Conservation (phyloP, 805 yeast species). For the Cyberlindnera americana region DNA sequence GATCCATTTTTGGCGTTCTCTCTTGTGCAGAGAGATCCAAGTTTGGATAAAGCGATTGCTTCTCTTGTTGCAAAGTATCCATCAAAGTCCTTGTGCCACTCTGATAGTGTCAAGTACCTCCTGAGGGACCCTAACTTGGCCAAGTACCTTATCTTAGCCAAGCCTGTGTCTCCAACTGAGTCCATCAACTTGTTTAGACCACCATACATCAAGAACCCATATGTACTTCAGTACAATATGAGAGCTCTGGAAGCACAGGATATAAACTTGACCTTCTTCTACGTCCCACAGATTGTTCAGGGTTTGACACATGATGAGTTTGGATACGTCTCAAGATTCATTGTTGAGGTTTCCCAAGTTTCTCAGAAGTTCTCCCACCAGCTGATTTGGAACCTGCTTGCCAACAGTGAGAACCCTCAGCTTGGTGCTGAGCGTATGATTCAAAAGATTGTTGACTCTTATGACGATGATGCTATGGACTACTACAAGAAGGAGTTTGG, state of each 20-base stretch:
- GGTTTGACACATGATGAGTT: conserved; percentile 73
- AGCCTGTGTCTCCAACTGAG: conserved; percentile 74
- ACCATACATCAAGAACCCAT: conserved; percentile 59
- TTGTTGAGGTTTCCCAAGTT: conserved; percentile 87
- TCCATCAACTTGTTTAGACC: conserved; percentile 83
- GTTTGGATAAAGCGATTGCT: conserved; percentile 34
- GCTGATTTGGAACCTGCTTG: conserved; percentile 96
- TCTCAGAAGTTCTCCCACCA: conserved; percentile 94
- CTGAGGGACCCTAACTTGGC: conserved; percentile 26
- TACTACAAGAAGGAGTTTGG: conserved; percentile 82
- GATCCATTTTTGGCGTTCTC: conserved; percentile 73
- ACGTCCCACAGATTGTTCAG: conserved; percentile 98
- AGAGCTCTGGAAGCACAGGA: conserved; percentile 85
- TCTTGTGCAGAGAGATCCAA: conserved; percentile 57
- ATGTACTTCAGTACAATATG: conserved; percentile 81
- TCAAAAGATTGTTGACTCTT: conserved; percentile 55
- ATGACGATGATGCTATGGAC: conserved; percentile 53
- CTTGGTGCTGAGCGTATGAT: conserved; percentile 77
- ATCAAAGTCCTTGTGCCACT: conserved; percentile 47
- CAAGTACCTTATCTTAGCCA: conserved; percentile 26
- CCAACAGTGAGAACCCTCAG: conserved; percentile 88
- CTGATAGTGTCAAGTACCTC: conserved; percentile 58
- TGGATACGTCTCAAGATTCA: conserved; percentile 86
- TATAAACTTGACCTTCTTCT: conserved; percentile 85
- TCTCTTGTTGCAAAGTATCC: conserved; percentile 54